Evolutionary conservation across 352 stramenopile genomes (phyloP).

Genomic region (Pythium scleroteichum): DNA sequence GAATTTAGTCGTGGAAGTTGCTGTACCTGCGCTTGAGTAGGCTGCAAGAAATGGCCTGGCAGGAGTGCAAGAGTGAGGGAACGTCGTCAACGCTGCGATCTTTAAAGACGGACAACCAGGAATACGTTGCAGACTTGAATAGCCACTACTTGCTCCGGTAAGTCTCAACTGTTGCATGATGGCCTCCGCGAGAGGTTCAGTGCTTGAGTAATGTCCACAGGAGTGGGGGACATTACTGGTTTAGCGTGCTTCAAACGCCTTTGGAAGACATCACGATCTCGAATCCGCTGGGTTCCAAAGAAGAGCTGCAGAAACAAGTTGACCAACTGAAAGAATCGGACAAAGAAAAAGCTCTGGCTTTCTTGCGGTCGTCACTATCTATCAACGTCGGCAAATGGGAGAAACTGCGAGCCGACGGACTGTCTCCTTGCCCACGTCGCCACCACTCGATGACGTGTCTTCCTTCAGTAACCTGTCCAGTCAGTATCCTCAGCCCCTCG

Average conservation of each 20-base stretch:
- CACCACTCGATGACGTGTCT: constrained; percentile 73
- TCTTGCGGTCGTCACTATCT: constrained; percentile 38
- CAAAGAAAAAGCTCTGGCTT: constrained; percentile 32
- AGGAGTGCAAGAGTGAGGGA: constrained; percentile 38
- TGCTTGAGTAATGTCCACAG: constrained; percentile 17
- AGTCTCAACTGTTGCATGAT: neutral
- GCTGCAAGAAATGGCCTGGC: constrained; percentile 44
- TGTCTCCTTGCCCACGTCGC: constrained; percentile 49
- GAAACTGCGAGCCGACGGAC: constrained; percentile 47
- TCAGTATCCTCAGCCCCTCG: constrained; percentile 21
- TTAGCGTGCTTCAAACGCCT: constrained; percentile 55
- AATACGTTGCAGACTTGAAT: constrained; percentile 52
- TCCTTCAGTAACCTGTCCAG: constrained; percentile 29
- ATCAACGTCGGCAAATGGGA: constrained; percentile 58
- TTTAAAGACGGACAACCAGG: constrained; percentile 70
- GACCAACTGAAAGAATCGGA: neutral
- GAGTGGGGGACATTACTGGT: constrained; percentile 79
- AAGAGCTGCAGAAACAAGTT: constrained; percentile 7
- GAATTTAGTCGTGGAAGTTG: constrained; percentile 48
- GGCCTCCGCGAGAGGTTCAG: neutral
- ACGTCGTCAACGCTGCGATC: constrained; percentile 53
- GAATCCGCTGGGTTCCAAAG: neutral
- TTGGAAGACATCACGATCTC: constrained; percentile 5
- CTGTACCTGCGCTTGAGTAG: constrained; percentile 57
- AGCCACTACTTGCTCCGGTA: constrained; percentile 48